phyloP scores from a whole-genome alignment of 371 early-diverging fungal genomes.

The Rhizopus delemar region DNA sequence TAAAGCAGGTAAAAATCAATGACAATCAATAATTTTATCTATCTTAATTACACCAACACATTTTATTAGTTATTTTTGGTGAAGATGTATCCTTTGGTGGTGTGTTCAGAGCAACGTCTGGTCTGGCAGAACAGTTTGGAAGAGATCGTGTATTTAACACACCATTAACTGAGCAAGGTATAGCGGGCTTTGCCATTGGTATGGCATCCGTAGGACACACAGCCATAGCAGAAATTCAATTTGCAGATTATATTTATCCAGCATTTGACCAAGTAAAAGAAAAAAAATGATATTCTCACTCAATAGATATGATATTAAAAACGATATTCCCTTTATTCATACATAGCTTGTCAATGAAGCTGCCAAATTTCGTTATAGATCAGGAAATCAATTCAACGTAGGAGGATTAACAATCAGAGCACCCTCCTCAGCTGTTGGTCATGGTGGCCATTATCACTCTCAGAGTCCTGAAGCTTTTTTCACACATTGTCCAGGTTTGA shows the following conservation, averaged over 20 bases:
- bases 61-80: constrained; percentile 83
- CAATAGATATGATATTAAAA: not conserved
- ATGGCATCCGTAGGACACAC: constrained; percentile 96
- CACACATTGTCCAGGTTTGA: constrained; percentile 94
- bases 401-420: constrained; percentile 93
- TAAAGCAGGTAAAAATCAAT: constrained; percentile 61
- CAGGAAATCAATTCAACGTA: constrained; percentile 89
- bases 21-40: not conserved
- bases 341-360: constrained; percentile 94
- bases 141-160: constrained; percentile 95
- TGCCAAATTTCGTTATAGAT: constrained; percentile 95
- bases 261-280: constrained; percentile 91
- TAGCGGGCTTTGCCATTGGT: constrained; percentile 97
- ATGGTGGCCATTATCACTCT: constrained; percentile 96
- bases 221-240: constrained; percentile 98
- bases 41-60: not conserved
- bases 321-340: not conserved
- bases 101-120: constrained; percentile 95
- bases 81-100: constrained; percentile 99
- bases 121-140: constrained; percentile 89
- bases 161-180: constrained; percentile 95
- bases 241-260: constrained; percentile 97
- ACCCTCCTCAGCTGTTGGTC: constrained; percentile 96
- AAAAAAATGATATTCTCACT: constrained; percentile 1
- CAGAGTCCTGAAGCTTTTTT: constrained; percentile 96